Evolutionary conservation across 306 rosid genomes (phyloP).

Genomic region (Echinosophora koreensis): DNA sequence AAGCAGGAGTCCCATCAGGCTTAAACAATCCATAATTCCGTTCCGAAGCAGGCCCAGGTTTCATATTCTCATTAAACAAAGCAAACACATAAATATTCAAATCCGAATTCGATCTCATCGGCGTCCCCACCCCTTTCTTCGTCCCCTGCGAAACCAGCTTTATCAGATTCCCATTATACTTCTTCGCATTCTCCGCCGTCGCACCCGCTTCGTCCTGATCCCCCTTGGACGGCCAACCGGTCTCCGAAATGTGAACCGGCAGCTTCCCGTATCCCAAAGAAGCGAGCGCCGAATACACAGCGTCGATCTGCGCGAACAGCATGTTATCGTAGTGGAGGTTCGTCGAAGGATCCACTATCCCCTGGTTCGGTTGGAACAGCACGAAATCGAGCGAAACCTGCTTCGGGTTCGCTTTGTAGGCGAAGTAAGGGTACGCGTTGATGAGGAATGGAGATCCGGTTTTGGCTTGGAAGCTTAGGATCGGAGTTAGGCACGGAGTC

Average conservation of each 20-base stretch:
- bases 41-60: conserved; percentile 95
- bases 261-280: conserved; percentile 69
- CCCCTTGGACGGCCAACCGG: conserved; percentile 99
- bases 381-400: conserved; percentile 78
- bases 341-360: conserved; percentile 70
- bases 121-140: conserved; percentile 71
- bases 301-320: conserved; percentile 95
- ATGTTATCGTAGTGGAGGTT: conserved; percentile 90
- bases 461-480: conserved; percentile 75
- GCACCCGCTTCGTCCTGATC: conserved; percentile 89
- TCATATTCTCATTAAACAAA: conserved; percentile 92
- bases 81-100: conserved; percentile 94
- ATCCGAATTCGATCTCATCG: conserved; percentile 72
- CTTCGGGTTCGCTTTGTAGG: conserved; percentile 81
- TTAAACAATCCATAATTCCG: conserved; percentile 91
- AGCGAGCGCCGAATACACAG: conserved; percentile 74
- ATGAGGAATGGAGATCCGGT: conserved; percentile 91
- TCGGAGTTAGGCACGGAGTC: conserved; percentile 60
- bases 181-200: conserved; percentile 79
- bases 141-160: conserved; percentile 55
- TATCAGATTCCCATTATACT: conserved; percentile 83
- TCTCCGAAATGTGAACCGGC: conserved; percentile 91
- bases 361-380: conserved; percentile 83
- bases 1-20: conserved; percentile 84
- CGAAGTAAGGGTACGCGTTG: conserved; percentile 97